Percentiles rank a stretch among this genome's conserved stretches.
Conservation (phyloP, 192 early-diverging fungal genomes). For the Backusella luteola region DNA sequence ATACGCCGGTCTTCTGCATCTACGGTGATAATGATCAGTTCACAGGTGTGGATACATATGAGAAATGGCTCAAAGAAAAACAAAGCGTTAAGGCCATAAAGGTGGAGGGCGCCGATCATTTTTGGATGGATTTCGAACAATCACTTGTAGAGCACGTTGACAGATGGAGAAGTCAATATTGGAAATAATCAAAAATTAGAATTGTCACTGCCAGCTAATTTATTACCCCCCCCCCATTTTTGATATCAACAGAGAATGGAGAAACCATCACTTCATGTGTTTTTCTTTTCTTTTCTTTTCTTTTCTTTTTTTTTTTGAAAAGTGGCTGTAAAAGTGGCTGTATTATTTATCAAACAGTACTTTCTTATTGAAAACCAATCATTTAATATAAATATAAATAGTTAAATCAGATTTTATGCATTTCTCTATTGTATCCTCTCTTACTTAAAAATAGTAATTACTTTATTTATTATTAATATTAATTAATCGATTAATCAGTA, state of each 20-base stretch:
- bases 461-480: too few relatives aligned
- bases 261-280: neutral
- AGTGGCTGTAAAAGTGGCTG: too few relatives aligned
- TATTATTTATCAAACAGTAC: neutral
- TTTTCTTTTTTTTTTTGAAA: neutral
- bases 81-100: neutral
- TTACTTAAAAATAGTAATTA: neutral
- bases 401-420: too few relatives aligned
- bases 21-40: slow-evolving; percentile 28
- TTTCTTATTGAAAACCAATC: too few relatives aligned
- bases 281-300: too few relatives aligned
- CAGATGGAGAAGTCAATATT: slow-evolving; percentile 5
- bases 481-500: neutral
- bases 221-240: neutral
- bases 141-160: slow-evolving; percentile 1
- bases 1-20: slow-evolving; percentile 3
- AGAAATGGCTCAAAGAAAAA: slow-evolving; percentile 13
- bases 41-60: slow-evolving; percentile 3
- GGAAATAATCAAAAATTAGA: neutral
- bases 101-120: slow-evolving; percentile 22
- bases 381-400: too few relatives aligned
- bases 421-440: neutral
- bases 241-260: neutral
- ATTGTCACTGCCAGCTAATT: neutral
- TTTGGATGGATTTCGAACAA: slow-evolving; percentile 22